These are phyloP conservation scores for Austroboletus rostrupii DNA, from an alignment of 1,284 basidiomycete genomes.

Conservation along the genomic window DNA sequence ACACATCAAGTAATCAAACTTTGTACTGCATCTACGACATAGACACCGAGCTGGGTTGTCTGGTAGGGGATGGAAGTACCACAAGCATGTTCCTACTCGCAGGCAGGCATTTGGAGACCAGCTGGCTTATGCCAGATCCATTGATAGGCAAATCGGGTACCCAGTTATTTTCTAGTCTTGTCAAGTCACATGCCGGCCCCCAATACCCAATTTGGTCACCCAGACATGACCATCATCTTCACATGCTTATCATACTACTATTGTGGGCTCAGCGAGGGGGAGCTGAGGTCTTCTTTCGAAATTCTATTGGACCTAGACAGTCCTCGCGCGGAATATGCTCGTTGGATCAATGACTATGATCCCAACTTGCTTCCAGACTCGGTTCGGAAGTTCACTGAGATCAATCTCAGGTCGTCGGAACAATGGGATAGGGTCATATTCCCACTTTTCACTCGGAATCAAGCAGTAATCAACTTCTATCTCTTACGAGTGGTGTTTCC, in stretches of 20 bases:
- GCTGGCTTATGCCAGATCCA: constrained; percentile 37
- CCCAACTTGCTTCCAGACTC: constrained; percentile 20
- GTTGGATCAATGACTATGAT: constrained; percentile 33
- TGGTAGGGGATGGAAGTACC: constrained; percentile 33
- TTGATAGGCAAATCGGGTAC: constrained; percentile 43
- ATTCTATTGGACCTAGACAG: constrained; percentile 39
- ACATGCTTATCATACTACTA: constrained; percentile 52
- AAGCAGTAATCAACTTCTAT: constrained; percentile 45
- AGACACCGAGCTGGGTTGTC: constrained; percentile 36
- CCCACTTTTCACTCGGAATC: constrained; percentile 36
- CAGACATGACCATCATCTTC: constrained; percentile 43
- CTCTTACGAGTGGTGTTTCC: constrained; percentile 28
- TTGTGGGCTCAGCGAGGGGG: constrained; percentile 36
- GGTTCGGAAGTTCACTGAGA: constrained; percentile 9
- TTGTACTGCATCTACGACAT: constrained; percentile 37
- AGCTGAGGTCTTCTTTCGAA: constrained; percentile 37
- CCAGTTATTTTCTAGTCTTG: constrained; percentile 40
- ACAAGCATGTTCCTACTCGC: constrained; percentile 36
- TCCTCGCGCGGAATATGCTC: constrained; percentile 38
- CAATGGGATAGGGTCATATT: constrained; percentile 31
- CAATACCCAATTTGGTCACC: constrained; percentile 50
- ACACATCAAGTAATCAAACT: too few species aligned
- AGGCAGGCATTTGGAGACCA: constrained; percentile 45
- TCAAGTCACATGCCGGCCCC: constrained; percentile 34
- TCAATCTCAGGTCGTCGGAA: constrained; percentile 39